phyloP scores from a whole-genome alignment of 1,284 basidiomycete species.

The Cutaneotrichosporon daszewskae region DNA sequence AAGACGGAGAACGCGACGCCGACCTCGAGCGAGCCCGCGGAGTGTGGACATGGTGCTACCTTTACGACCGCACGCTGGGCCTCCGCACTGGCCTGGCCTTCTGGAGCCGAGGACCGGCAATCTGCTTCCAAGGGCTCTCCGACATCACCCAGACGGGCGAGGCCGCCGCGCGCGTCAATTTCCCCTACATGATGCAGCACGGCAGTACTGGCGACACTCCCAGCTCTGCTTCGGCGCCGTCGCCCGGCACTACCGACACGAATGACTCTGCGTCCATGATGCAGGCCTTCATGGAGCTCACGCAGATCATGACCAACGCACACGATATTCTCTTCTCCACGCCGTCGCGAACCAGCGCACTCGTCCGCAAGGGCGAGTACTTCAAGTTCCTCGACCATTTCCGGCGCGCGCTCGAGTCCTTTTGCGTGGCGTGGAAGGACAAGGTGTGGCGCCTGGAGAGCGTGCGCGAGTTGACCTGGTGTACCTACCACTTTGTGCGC shows the following conservation, averaged over 20 bases:
- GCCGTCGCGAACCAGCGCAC: conserved; percentile 39
- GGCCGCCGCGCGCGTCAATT: conserved; percentile 41
- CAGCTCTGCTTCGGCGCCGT: background rate
- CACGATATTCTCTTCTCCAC: conserved; percentile 49
- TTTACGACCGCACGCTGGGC: conserved; percentile 48
- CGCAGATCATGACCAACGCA: conserved; percentile 49
- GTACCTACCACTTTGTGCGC: conserved; percentile 46
- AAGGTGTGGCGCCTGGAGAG: conserved; percentile 34
- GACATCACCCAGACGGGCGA: conserved; percentile 43
- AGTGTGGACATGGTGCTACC: conserved; percentile 51
- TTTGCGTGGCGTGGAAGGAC: conserved; percentile 33
- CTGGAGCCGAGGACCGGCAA: conserved; percentile 46
- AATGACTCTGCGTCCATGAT: conserved; percentile 37
- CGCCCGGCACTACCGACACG: conserved; percentile 7
- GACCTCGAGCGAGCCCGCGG: conserved; percentile 44
- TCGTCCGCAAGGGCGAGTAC: conserved; percentile 48
- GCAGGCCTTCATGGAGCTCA: conserved; percentile 44
- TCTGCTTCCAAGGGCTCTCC: conserved; percentile 46
- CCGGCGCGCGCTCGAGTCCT: conserved; percentile 32
- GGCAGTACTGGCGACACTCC: conserved; percentile 9
- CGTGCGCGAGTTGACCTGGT: conserved; percentile 38
- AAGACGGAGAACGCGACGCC: conserved; percentile 32
- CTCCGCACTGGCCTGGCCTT: conserved; percentile 48
- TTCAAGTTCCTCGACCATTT: conserved; percentile 47
- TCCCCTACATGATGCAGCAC: conserved; percentile 41